A percentile compares a stretch with the other conserved stretches of the same genome.
These are phyloP conservation scores for Epicoccum sorghinum DNA, from an alignment of 2,329 filamentous ascomycete species.

Conservation along the genomic window DNA sequence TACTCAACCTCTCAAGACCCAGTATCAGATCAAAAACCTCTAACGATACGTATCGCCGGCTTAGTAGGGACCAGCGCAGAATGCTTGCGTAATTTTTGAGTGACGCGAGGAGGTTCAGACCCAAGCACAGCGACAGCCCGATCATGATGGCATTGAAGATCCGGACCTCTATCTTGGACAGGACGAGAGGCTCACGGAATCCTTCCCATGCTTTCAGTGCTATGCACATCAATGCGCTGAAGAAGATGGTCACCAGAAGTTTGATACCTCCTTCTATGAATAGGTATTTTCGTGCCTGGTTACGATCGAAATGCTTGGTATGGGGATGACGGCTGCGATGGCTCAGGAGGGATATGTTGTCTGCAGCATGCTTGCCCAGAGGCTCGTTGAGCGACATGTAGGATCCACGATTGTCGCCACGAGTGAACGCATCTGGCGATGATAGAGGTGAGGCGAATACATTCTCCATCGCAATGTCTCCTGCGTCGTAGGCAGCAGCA, in stretches of 20 bases:
- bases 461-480: constrained; percentile 34
- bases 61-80: constrained; percentile 44
- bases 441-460: constrained; percentile 26
- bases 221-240: constrained; percentile 38
- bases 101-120: constrained; percentile 42
- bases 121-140: constrained; percentile 41
- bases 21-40: constrained; percentile 46
- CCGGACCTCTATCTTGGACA: constrained; percentile 36
- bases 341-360: constrained; percentile 24
- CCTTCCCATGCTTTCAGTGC: constrained; percentile 41
- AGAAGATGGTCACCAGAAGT: constrained; percentile 37
- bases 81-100: constrained; percentile 43
- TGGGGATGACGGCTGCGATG: constrained; percentile 17
- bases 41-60: constrained; percentile 38
- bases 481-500: constrained; percentile 22
- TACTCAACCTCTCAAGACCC: constrained; percentile 37
- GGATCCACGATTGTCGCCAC: constrained; percentile 22
- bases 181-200: constrained; percentile 26
- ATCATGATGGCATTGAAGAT: constrained; percentile 45
- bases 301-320: constrained; percentile 41
- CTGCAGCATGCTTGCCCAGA: constrained; percentile 24
- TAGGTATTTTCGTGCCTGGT: constrained; percentile 36
- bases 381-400: constrained; percentile 28
- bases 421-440: constrained; percentile 21
- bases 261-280: constrained; percentile 34